Conservation (phyloP, 371 early-diverging fungal genomes). For the Apophysomyces ossiformis region DNA sequence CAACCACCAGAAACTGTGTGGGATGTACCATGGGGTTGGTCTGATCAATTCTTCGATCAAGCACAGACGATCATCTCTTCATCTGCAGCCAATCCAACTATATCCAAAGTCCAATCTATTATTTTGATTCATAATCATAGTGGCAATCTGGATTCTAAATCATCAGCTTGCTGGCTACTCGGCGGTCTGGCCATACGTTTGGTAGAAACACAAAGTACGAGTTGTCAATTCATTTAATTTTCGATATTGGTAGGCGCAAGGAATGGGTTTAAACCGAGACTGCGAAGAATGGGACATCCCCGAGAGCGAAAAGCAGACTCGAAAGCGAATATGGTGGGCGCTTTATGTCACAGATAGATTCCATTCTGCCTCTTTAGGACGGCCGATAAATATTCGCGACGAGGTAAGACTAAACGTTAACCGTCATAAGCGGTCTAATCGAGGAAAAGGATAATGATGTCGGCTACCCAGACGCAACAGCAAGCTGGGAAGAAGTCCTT, state of each 20-base stretch:
- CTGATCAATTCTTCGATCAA: conserved; percentile 51
- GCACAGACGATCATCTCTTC: conserved; percentile 34
- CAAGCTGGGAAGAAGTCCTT: conserved; percentile 44
- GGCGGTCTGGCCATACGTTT: conserved; percentile 31
- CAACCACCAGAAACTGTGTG: conserved; percentile 37
- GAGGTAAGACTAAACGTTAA: conserved; percentile 27
- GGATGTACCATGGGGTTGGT: conserved; percentile 52
- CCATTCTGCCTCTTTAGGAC: conserved; percentile 46
- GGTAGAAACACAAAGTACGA: not conserved
- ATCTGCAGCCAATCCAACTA: conserved; percentile 32
- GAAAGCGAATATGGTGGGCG: conserved; percentile 54
- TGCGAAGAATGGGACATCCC: conserved; percentile 54
- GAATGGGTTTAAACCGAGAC: conserved; percentile 41
- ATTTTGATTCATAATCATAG: conserved; percentile 51
- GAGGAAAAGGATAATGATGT: conserved; percentile 45
- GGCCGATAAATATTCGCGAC: conserved; percentile 51
- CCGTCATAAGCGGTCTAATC: not conserved
- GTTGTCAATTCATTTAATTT: not conserved
- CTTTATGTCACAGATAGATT: conserved; percentile 50
- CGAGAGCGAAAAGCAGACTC: conserved; percentile 46
- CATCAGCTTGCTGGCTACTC: conserved; percentile 49
- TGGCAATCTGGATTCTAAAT: conserved; percentile 47
- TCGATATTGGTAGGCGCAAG: conserved; percentile 32
- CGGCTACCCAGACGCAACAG: conserved; percentile 40
- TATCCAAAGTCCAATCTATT: conserved; percentile 49